Conservation (phyloP, 2,329 filamentous ascomycete species). For the Drechslerella coelobrocha region DNA sequence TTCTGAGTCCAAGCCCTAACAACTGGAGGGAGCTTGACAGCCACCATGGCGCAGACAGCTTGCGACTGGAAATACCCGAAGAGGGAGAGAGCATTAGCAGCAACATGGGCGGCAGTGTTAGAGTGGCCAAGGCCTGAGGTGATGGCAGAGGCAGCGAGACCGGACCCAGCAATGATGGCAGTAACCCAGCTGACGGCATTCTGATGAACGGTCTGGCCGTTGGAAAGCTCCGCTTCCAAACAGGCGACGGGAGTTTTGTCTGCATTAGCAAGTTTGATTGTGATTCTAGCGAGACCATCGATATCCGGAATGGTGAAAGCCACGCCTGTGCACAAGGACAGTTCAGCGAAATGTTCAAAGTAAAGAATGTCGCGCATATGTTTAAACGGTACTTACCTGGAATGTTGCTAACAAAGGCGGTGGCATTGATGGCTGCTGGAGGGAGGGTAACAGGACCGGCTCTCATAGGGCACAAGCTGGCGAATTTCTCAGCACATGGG, state of each 20-base stretch:
- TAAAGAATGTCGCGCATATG: background rate
- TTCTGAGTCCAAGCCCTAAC: conserved; percentile 95
- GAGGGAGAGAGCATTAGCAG: conserved; percentile 89
- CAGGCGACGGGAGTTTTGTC: conserved; percentile 73
- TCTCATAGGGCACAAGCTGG: conserved; percentile 88
- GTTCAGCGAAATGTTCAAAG: background rate
- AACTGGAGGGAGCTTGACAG: conserved; percentile 81
- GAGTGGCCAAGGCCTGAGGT: conserved; percentile 89
- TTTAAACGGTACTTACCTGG: conserved; percentile 64
- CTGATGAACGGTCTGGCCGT: conserved; percentile 89
- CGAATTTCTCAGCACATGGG: conserved; percentile 73
- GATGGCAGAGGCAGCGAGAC: conserved; percentile 82
- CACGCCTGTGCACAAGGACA: conserved; percentile 64
- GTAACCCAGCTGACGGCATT: conserved; percentile 87
- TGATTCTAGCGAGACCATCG: conserved; percentile 81
- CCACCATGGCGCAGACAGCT: conserved; percentile 85
- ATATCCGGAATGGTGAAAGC: conserved; percentile 90
- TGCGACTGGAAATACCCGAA: conserved; percentile 95
- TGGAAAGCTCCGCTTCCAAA: conserved; percentile 84
- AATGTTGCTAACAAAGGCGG: conserved; percentile 68
- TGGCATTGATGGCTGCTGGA: conserved; percentile 70
- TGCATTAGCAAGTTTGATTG: conserved; percentile 74
- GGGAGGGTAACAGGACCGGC: conserved; percentile 79
- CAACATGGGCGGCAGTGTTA: conserved; percentile 92
- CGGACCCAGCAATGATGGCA: conserved; percentile 83